Base-by-base conservation (phyloP, 2,329 filamentous ascomycete genomes). In the Paramyrothecium roridum region DNA sequence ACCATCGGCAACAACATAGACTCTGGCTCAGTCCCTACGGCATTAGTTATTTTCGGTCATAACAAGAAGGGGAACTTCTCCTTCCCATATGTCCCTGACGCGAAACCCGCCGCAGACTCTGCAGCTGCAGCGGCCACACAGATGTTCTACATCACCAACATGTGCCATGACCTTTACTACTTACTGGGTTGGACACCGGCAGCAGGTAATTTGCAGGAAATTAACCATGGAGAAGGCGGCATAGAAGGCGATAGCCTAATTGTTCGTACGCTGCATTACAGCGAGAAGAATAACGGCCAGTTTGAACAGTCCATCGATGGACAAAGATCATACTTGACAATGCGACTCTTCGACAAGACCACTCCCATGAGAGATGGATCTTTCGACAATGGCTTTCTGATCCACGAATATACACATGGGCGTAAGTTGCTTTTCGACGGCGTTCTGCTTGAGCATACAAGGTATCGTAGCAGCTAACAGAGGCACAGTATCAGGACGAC, bases 91-190 rank as follows among this genome's bases (percentile, higher is more conserved):
- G 22, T 16, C 19, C 46, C 46, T 10, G 46, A 48, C 46, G 22
- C 46, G 17, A 26, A 21, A 7, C 46, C 19, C 7, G 8, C 46
- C 4, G 46, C 19, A 6, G 46, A 21, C 13, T 22, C 19, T 20
- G 22, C 19, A 13, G 20, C 19, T 4, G 46, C 79, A 11, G 80
- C 80, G 0, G 67, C 79, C 40, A 76, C 78, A 3, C 80, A 84
- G 65, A 74, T 82, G 16, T 83, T 81, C 70, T 84, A 83, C 70
- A 81, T 78, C 4, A 72, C 74, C 26, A 83, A 83, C 69, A 70
- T 66, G 17, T 83, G 78, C 69, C 80, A 83, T 61, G 81, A 83
- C 56, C 66, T 83, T 1, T 73, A 83, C 34, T 77, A 83, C 64
- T 65, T 67, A 16, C 75, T 83, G 1, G 80, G 80, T 20, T 83